Base-by-base conservation (phyloP, 345 rosid genomes). In the Pugionium cornutum region DNA sequence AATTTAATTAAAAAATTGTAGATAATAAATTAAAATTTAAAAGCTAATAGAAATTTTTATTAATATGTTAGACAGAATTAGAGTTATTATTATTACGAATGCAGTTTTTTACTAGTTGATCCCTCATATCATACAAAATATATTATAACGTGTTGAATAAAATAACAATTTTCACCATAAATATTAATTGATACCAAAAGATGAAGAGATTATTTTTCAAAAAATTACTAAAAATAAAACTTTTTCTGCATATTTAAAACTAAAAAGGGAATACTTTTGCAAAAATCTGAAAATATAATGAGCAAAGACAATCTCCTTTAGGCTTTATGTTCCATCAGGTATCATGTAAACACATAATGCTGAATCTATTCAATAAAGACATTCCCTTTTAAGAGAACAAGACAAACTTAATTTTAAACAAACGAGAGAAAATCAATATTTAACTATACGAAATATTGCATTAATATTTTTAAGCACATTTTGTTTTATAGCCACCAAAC, bases 341-440 rank as follows among this genome's bases (percentile, higher is more conserved):
- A 64, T 64, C 48, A 64, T 51, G 68, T 18, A 64, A 51, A 40
- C 68, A 64, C 68, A 50, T 51, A 51, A 64, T 42, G 58, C 39
- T 64, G 50, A 31, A 64, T 64, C 49, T 51, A 64, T 40, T 64
- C 58, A 58, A 64, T 51, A 64, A 51, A 64, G 58, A 64, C 68
- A 40, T 51, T 26, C 49, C 58, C 50, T 64, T 62, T 60, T 47
- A 3, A 31, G 48, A 50, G 58, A 63, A 39, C 68, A 64, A 63
- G 37, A 63, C 67, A 62, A 62, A 49, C 36, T 37, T 37, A 62
- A 62, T 49, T 36, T 9, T 46, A 62, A 61, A 62, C 27, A 62
- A 49, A 36, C 46, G 28, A 62, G 28, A 7, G 27, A 11, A 62
- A 62, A 49, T 18, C 27, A 62, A 36, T 35, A 62, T 62, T 47